A percentile compares a stretch with the other conserved stretches of the same genome.
Conservation (phyloP, 257 asterid genomes). For the Agastache rugosa region DNA sequence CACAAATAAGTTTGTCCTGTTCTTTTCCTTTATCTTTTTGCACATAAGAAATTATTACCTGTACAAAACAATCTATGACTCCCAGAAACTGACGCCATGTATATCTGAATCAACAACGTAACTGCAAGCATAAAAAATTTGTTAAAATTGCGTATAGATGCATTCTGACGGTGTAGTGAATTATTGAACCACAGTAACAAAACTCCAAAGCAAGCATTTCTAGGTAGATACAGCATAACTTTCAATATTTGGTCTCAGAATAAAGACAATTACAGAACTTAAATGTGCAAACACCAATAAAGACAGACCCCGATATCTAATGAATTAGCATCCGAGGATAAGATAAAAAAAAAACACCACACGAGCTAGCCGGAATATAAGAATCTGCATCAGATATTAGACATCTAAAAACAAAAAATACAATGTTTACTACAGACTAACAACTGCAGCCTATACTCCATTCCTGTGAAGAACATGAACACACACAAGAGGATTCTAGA, state of each 20-base stretch:
- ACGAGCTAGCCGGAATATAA: not conserved
- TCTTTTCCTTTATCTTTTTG: constrained; percentile 27
- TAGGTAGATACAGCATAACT: not conserved
- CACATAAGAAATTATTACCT: constrained; percentile 37
- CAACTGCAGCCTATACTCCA: not conserved
- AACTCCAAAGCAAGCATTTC: constrained; percentile 8
- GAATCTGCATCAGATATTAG: constrained; percentile 2
- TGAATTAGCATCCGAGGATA: not conserved
- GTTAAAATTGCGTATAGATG: constrained; percentile 3
- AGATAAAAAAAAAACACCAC: not conserved
- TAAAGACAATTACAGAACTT: constrained; percentile 23
- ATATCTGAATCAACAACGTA: constrained; percentile 42
- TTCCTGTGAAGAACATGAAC: not conserved
- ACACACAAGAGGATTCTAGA: not conserved
- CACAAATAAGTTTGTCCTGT: constrained; percentile 5
- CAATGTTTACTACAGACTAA: not conserved
- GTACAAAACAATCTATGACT: constrained; percentile 40
- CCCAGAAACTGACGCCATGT: constrained; percentile 49
- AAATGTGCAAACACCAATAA: no score
- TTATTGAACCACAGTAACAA: constrained; percentile 14
- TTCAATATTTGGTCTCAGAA: not conserved
- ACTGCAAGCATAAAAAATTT: constrained; percentile 16
- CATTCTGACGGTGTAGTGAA: constrained; percentile 7
- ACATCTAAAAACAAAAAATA: constrained; percentile 11
- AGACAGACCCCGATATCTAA: not conserved